A percentile compares a stretch with the other conserved stretches of the same genome.
Evolutionary conservation across 352 stramenopile genomes (phyloP).

Genomic region (Phytophthora litchii): DNA sequence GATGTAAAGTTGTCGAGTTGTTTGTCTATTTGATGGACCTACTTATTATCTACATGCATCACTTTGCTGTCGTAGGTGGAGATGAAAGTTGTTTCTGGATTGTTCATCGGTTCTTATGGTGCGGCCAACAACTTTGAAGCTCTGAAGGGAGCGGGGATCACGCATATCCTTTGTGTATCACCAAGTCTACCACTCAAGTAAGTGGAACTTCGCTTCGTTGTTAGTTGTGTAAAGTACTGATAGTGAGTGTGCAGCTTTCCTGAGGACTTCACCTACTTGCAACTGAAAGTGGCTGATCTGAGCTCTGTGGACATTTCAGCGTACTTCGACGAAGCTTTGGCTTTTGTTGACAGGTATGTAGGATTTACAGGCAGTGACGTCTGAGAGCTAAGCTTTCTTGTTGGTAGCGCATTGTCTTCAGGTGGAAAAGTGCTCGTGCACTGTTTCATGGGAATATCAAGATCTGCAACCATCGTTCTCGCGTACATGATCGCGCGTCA

Average conservation of each 20-base stretch:
- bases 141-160: constrained; percentile 48
- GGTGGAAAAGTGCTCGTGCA: constrained; percentile 76
- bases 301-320: constrained; percentile 41
- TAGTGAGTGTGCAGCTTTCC: constrained; percentile 30
- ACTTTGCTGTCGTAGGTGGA: constrained; percentile 23
- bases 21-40: too few relatives aligned
- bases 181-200: constrained; percentile 47
- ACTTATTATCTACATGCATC: too few relatives aligned
- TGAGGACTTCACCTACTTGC: constrained; percentile 57
- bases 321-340: constrained; percentile 51
- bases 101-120: constrained; percentile 79
- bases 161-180: constrained; percentile 68
- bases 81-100: constrained; percentile 30
- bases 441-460: constrained; percentile 73
- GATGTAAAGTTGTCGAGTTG: too few relatives aligned
- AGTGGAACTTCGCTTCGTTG: constrained; percentile 11
- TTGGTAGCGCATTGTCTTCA: constrained; percentile 39
- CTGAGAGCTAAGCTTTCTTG: background rate
- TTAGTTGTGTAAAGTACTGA: too few relatives aligned
- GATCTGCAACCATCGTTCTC: constrained; percentile 70
- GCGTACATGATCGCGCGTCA: constrained; percentile 62
- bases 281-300: constrained; percentile 57
- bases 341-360: constrained; percentile 68
- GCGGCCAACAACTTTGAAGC: constrained; percentile 55
- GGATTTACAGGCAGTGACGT: background rate